Evolutionary conservation across 2,329 filamentous ascomycete genomes (phyloP), one percentile per base, ranked within the genome.

Genomic region (Colletotrichum tofieldiae): DNA sequence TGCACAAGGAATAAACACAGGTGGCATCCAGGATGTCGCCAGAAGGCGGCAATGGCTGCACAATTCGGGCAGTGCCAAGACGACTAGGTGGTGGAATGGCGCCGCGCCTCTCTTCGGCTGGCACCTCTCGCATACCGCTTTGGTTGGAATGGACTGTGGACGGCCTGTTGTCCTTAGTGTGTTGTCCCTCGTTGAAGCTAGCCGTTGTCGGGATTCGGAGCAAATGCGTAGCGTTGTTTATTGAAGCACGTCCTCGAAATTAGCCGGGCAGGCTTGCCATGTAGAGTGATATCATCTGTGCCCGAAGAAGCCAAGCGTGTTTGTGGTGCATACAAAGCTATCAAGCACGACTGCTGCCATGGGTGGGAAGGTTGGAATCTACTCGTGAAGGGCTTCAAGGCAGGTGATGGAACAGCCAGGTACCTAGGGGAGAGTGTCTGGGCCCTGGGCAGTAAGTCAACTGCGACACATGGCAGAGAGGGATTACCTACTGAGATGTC

Each of bases 281-380:
- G 67, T 39, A 65, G 54, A 29, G 61, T 70, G 62, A 70, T 66
- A 55, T 70, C 67, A 70, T 59, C 29, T 2, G 20, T 32, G 54
- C 54, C 54, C n/a, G 14, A 58, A 58, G 35, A 5, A 11, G 45
- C 35, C 26, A 49, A 26, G 23, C 45, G 54, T 4, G 16, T 26
- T 18, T 6, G 54, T 35, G 54, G 54, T 41, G 35, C 11, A 39
- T 60, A 54, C 12, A 37, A n/a, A 45, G 39, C 39, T 32, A 45
- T 16, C 23, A 29, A 14, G 23, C 56, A 9, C 23, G 14, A 18
- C n/a, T 29, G 56, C n/a, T 59, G 23, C n/a, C 3, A 23, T 26
- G 23, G 16, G 9, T 43, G 23, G 56, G 6, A 8, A 20, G 8
- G 14, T 3, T 23, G 5, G 14, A 56, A 18, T 56, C 12, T 35